A percentile compares a stretch with the other conserved stretches of the same genome.
These are phyloP conservation scores for Pythium scleroteichum DNA, from an alignment of 352 stramenopile species.

Conservation along the genomic window DNA sequence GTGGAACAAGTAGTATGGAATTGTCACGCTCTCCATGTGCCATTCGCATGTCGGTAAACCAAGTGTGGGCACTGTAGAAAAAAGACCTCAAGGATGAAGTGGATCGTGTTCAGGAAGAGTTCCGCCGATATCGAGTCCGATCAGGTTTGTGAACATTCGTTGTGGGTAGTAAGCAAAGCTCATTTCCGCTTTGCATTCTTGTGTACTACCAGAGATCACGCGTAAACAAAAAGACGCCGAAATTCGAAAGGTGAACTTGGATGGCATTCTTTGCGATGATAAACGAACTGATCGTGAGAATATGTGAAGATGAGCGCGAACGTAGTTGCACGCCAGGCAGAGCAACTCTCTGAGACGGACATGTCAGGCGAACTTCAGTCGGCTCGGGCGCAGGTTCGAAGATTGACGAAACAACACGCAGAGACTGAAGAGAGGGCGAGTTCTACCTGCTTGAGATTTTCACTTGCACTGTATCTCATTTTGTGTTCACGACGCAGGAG, in stretches of 20 bases:
- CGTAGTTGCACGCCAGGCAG: constrained; percentile 68
- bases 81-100: constrained; percentile 82
- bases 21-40: not conserved
- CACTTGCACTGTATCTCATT: not conserved
- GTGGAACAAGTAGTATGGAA: constrained; percentile 65
- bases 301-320: constrained; percentile 75
- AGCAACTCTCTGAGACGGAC: constrained; percentile 81
- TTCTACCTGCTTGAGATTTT: not conserved
- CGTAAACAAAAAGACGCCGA: constrained; percentile 89
- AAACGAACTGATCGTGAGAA: not conserved
- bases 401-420: constrained; percentile 71
- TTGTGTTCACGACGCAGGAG: constrained; percentile 40
- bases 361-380: constrained; percentile 68
- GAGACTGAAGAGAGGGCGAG: constrained; percentile 77
- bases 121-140: constrained; percentile 83
- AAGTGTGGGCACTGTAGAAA: constrained; percentile 43
- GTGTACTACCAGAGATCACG: constrained; percentile 62
- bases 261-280: not conserved
- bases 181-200: not conserved
- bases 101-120: constrained; percentile 85
- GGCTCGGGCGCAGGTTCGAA: constrained; percentile 68
- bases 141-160: constrained; percentile 35
- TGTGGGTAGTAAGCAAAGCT: too few species aligned
- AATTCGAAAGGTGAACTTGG: constrained; percentile 68
- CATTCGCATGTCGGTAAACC: not conserved